phyloP scores from a whole-genome alignment of 73 alveolate genomes.

The Symbiodinium natans region DNA sequence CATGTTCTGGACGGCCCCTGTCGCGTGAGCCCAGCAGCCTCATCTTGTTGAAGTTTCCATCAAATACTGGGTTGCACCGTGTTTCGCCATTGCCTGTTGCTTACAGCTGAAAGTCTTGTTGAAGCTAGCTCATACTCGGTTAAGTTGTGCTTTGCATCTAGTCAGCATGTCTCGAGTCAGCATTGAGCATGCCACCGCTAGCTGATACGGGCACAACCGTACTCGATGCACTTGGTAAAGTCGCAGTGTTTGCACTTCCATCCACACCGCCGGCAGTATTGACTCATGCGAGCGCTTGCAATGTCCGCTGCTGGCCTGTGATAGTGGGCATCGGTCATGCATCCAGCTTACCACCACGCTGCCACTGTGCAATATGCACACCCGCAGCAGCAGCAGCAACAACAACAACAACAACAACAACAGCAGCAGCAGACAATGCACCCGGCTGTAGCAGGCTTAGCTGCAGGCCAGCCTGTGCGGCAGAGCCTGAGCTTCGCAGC shows the following conservation, averaged over 20 bases:
- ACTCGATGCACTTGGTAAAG: too few species aligned
- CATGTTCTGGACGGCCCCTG: constrained; percentile 45
- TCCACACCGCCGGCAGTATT: too few species aligned
- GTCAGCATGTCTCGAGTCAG: too few species aligned
- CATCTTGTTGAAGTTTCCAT: neutral
- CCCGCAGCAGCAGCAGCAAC: constrained; percentile 14
- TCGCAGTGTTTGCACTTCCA: too few species aligned
- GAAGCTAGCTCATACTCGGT: too few species aligned
- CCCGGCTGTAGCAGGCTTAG: neutral
- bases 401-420: constrained; percentile 2
- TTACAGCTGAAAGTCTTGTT: too few species aligned
- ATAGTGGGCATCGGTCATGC: constrained; percentile 17
- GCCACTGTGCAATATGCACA: constrained; percentile 57
- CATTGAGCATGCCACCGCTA: too few species aligned
- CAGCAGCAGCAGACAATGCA: neutral
- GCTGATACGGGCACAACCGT: too few species aligned
- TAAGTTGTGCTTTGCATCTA: too few species aligned
- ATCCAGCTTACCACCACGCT: constrained; percentile 55
- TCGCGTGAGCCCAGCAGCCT: constrained; percentile 26
- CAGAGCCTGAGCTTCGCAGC: neutral
- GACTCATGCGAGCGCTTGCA: neutral
- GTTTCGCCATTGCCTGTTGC: too few species aligned
- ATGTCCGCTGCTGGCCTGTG: constrained; percentile 6
- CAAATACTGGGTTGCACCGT: too few species aligned
- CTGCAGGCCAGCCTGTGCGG: neutral